These are phyloP conservation scores for Scytalidium sp. DNA, from an alignment of 2,329 filamentous ascomycete species.

Conservation along the genomic window DNA sequence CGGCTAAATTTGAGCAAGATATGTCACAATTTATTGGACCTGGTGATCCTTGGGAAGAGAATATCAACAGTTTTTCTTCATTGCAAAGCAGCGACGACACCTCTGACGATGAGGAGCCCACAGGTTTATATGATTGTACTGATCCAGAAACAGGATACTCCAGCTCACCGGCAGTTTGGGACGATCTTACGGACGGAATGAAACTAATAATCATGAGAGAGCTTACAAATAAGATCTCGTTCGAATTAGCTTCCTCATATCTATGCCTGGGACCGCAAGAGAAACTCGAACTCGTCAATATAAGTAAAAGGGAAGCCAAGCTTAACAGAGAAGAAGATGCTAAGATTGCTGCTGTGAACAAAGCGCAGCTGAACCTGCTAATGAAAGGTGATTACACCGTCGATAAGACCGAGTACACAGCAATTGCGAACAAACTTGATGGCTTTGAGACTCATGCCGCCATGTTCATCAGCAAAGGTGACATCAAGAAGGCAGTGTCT, in stretches of 20 bases:
- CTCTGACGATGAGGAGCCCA: not conserved
- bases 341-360: not conserved
- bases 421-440: not conserved
- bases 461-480: not conserved
- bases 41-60: not conserved
- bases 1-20: not conserved
- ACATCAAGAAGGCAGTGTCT: not conserved
- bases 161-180: constrained; percentile 11
- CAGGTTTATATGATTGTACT: not conserved
- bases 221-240: constrained; percentile 8
- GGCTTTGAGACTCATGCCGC: not conserved
- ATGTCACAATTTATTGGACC: not conserved
- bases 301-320: not conserved
- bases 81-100: not conserved
- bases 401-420: not conserved
- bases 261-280: not conserved
- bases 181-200: constrained; percentile 14
- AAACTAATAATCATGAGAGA: constrained; percentile 20
- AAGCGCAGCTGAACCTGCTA: not conserved
- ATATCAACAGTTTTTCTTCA: no score
- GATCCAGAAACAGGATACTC: not conserved
- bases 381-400: not conserved
- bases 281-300: not conserved
- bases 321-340: not conserved
- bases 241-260: constrained; percentile 10